Conservation (phyloP, 495 filamentous ascomycete genomes). For the Chlorociboria aeruginascens region DNA sequence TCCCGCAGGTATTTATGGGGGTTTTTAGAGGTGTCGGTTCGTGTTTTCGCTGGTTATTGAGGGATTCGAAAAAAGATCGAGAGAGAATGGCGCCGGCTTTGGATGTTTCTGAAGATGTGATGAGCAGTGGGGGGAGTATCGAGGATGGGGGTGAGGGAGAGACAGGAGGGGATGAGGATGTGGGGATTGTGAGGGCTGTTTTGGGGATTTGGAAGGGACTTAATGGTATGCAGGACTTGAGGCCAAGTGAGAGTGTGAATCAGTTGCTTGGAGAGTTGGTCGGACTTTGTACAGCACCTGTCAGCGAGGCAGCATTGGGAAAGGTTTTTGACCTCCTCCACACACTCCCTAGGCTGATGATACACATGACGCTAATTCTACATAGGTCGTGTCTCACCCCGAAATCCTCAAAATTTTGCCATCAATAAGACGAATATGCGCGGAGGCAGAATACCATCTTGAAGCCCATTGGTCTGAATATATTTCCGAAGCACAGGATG, state of each 20-base stretch:
- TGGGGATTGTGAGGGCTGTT: no score
- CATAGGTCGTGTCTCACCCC: conserved; percentile 14
- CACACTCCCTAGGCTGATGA: neutral
- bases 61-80: no score
- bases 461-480: conserved; percentile 16
- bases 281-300: conserved; percentile 20
- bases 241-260: conserved; percentile 16
- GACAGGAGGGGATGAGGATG: no score
- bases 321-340: neutral
- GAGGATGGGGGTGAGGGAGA: no score
- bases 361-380: neutral
- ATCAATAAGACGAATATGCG: conserved; percentile 24
- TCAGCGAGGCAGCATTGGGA: neutral
- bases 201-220: no score
- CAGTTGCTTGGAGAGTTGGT: conserved; percentile 25
- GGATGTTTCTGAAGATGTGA: no score
- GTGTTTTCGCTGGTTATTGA: no score
- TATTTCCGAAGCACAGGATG: neutral
- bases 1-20: no score
- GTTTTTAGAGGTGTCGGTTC: no score
- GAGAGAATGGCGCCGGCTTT: no score
- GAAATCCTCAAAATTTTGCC: conserved; percentile 10
- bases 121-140: no score
- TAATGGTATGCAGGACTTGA: neutral
- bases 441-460: conserved; percentile 26